Percentiles rank a stretch among this genome's conserved stretches.
Conservation (phyloP, 768 basidiomycete species). For the Mycena leptocephala region DNA sequence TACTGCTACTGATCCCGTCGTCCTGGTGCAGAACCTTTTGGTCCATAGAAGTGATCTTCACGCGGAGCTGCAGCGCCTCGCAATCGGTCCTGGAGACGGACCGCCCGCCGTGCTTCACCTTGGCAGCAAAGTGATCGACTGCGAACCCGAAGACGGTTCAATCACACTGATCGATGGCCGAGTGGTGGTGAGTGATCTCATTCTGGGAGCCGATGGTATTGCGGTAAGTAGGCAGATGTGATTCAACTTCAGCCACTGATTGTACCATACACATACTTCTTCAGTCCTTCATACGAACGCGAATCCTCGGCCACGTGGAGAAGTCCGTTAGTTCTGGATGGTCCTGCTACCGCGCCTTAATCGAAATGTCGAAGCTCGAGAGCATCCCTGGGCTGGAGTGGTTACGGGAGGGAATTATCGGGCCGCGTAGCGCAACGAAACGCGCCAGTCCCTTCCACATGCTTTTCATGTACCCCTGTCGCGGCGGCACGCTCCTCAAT, state of each 20-base stretch:
- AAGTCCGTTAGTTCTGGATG: neutral
- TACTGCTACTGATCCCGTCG: neutral
- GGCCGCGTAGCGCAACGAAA: neutral
- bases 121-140: neutral
- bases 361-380: neutral
- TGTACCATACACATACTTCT: neutral
- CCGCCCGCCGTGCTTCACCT: conserved; percentile 1
- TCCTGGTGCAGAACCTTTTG: neutral
- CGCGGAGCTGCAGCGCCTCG: conserved; percentile 8
- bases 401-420: neutral
- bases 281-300: conserved; percentile 9
- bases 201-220: conserved; percentile 19
- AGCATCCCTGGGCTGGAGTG: neutral
- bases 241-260: neutral
- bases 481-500: conserved; percentile 12
- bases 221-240: neutral
- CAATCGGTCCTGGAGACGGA: conserved; percentile 4
- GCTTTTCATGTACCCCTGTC: conserved; percentile 14
- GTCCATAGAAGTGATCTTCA: conserved; percentile 9
- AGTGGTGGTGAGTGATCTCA: neutral
- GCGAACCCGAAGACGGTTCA: neutral
- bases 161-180: conserved; percentile 1
- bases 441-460: neutral
- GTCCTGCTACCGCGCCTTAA: neutral
- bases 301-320: neutral